Evolutionary conservation across 1,139 yeast genomes (phyloP).

Genomic region (Pichia sp.): DNA sequence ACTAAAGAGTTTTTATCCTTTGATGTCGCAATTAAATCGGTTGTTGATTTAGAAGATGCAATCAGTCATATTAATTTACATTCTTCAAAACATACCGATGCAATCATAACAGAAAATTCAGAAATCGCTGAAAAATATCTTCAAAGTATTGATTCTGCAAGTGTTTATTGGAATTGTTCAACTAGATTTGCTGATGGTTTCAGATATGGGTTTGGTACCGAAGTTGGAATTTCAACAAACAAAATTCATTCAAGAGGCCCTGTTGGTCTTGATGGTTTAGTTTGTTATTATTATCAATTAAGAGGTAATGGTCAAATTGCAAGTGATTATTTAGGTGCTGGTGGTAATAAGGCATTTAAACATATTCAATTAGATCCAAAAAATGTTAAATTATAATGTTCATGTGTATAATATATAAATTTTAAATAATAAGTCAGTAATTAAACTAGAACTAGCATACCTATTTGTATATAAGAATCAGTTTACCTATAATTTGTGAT

Average conservation of each 20-base stretch:
- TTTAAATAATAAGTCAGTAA: not conserved
- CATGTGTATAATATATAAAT: not conserved
- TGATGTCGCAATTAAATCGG: conserved; percentile 68
- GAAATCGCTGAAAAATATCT: conserved; percentile 66
- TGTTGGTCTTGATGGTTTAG: conserved; percentile 94
- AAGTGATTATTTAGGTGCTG: conserved; percentile 87
- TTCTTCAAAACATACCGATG: conserved; percentile 95
- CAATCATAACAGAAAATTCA: conserved; percentile 73
- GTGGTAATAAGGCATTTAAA: conserved; percentile 74
- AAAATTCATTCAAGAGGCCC: conserved; percentile 98
- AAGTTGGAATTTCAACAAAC: conserved; percentile 94
- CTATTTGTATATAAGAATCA: no score
- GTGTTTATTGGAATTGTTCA: conserved; percentile 97
- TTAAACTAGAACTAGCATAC: no score
- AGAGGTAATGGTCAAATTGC: conserved; percentile 91
- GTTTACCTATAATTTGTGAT: no score
- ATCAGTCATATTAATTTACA: conserved; percentile 78
- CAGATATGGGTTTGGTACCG: conserved; percentile 97
- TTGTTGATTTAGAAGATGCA: conserved; percentile 58
- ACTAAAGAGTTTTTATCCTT: conserved; percentile 77
- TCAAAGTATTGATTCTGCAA: conserved; percentile 88
- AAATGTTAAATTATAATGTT: conserved; percentile 2
- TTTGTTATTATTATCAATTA: conserved; percentile 89
- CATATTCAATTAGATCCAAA: conserved; percentile 54
- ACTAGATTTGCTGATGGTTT: conserved; percentile 98